phyloP scores from a whole-genome alignment of 2,329 filamentous ascomycete species.

The Cordyceps fumosorosea region DNA sequence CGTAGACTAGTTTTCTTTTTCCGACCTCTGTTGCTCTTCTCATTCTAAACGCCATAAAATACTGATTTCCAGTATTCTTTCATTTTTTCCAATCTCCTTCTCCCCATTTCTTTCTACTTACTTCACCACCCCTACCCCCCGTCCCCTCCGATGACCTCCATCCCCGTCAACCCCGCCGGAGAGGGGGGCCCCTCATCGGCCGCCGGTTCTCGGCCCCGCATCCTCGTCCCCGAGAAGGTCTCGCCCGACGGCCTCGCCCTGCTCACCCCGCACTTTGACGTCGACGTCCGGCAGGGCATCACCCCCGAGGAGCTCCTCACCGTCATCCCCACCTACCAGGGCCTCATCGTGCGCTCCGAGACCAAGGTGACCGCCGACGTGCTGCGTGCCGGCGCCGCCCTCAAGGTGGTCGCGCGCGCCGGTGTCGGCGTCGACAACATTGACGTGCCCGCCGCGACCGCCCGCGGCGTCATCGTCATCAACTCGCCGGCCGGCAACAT shows the following conservation, averaged over 20 bases:
- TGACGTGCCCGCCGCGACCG: constrained; percentile 64
- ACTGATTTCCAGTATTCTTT: not conserved
- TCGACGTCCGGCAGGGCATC: constrained; percentile 60
- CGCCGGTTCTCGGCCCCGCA: constrained; percentile 28
- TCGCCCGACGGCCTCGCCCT: constrained; percentile 71
- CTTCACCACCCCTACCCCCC: not conserved
- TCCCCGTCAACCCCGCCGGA: not conserved
- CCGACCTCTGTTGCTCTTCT: not conserved
- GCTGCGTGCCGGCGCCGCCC: constrained; percentile 58
- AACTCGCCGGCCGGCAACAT: constrained; percentile 78
- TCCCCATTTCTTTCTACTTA: not conserved
- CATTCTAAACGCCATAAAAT: too few relatives aligned
- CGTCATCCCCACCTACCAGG: constrained; percentile 67
- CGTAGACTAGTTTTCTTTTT: not conserved
- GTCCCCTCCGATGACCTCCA: constrained; percentile 20
- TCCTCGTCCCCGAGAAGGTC: constrained; percentile 74
- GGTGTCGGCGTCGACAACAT: constrained; percentile 83
- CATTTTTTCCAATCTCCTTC: not conserved
- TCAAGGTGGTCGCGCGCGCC: constrained; percentile 73
- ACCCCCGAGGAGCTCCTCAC: constrained; percentile 54
- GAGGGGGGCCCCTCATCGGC: constrained; percentile 12
- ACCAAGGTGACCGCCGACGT: constrained; percentile 70
- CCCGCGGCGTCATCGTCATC: constrained; percentile 69
- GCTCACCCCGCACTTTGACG: constrained; percentile 58
- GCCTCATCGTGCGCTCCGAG: constrained; percentile 72